These are phyloP conservation scores for Colletotrichum paranaense DNA, from an alignment of 2,329 filamentous ascomycete species.

Conservation along the genomic window DNA sequence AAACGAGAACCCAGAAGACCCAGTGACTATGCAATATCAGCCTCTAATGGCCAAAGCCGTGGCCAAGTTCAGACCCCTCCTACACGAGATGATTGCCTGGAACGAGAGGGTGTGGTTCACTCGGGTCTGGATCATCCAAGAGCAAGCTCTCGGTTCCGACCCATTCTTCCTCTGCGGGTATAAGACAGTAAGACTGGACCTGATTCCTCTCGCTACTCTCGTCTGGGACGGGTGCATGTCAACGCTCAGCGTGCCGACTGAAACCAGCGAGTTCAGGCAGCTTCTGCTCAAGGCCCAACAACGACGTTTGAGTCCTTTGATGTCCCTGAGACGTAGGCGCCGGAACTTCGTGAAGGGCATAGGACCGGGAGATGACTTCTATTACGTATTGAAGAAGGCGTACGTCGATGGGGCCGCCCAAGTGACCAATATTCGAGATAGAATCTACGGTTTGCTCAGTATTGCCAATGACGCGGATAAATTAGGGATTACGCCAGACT, in stretches of 20 bases:
- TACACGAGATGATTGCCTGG: constrained; percentile 10
- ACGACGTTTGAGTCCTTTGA: background rate
- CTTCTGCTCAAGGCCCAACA: constrained; percentile 5
- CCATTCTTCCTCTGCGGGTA: constrained; percentile 43
- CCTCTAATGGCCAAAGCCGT: background rate
- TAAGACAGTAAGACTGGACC: constrained; percentile 40
- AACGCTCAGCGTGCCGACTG: background rate
- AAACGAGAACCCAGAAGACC: constrained; percentile 7
- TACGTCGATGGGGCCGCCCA: constrained; percentile 29
- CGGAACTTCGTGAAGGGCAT: constrained; percentile 32
- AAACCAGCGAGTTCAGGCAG: background rate
- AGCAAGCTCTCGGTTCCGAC: constrained; percentile 40
- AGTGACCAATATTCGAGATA: constrained; percentile 38
- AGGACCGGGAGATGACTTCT: constrained; percentile 36
- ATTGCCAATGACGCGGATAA: constrained; percentile 26
- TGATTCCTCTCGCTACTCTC: constrained; percentile 38
- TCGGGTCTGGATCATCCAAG: constrained; percentile 44
- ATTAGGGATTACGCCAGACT: constrained; percentile 21
- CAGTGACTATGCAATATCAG: constrained; percentile 39
- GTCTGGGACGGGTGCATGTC: constrained; percentile 34
- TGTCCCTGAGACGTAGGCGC: constrained; percentile 2
- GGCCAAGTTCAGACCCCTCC: background rate
- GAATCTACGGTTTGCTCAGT: constrained; percentile 41
- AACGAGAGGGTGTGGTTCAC: constrained; percentile 40
- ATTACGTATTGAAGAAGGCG: constrained; percentile 37